phyloP scores from a whole-genome alignment of 2,329 filamentous ascomycete species.

The Pseudogymnoascus sp. region DNA sequence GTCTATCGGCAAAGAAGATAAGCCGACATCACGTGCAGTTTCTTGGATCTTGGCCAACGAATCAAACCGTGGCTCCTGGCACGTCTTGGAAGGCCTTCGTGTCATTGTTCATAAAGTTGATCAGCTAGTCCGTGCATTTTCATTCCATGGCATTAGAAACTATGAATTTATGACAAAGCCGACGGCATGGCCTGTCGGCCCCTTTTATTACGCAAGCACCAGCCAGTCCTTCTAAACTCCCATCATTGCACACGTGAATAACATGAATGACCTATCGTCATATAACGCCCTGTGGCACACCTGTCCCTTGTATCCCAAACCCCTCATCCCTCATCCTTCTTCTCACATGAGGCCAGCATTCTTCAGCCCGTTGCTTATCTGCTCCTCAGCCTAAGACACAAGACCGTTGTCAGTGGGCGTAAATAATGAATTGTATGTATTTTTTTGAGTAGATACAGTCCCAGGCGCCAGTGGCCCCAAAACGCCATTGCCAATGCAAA shows the following conservation, averaged over 20 bases:
- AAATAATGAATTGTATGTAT: conserved; percentile 1
- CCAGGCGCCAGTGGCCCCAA: background rate
- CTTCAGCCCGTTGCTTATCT: conserved; percentile 1
- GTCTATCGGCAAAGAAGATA: conserved; percentile 5
- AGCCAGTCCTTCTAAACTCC: background rate
- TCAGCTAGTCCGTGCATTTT: background rate
- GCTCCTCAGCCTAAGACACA: conserved; percentile 9
- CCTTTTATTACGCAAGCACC: conserved; percentile 3
- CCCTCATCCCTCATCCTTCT: background rate
- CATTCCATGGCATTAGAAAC: background rate
- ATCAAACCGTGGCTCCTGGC: background rate
- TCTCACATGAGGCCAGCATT: conserved; percentile 6
- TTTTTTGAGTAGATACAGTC: conserved; percentile 2
- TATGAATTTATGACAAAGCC: conserved; percentile 5
- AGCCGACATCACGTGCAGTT: background rate
- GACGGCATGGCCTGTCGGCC: background rate
- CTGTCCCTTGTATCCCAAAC: background rate
- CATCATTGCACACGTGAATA: conserved; percentile 2
- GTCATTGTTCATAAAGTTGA: conserved; percentile 8
- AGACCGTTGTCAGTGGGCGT: background rate
- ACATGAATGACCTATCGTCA: background rate
- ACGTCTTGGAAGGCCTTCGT: conserved; percentile 8
- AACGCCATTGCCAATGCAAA: conserved; percentile 7
- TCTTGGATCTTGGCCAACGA: background rate
- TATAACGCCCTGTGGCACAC: background rate